Evolutionary conservation across 2,329 filamentous ascomycete genomes (phyloP), one percentile per base, ranked within the genome.

Genomic region (Pestalotiopsis sp.): DNA sequence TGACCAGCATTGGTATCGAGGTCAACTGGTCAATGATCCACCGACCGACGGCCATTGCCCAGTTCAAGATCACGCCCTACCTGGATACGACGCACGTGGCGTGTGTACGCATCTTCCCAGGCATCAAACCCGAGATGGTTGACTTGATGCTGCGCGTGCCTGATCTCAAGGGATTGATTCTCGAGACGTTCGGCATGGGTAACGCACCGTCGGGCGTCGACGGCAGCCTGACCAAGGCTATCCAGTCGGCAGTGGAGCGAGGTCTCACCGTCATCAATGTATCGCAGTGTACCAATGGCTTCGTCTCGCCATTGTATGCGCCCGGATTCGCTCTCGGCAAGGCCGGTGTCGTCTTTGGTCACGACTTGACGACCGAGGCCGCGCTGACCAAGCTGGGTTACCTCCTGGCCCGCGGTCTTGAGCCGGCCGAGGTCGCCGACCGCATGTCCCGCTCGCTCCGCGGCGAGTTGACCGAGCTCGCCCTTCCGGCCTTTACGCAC

Each of bases 171-270:
- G 95, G 95, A 1, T 85, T 97, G 64, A 90, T 98, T 52, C 87
- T 98, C 58, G 94, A 97, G 82, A 97, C 94, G 0, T 97, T 97
- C 79, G 95, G 95, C 69, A 94, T 96, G 78, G 95, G 95, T 68
- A 98, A 97, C 81, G 92, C 95, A 12, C 95, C 95, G 2, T 92
- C 92, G 52, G 94, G 94, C 38, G 87, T 91, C 62, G 93, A 96
- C 77, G 93, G 93, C 68, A 90, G 89, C 65, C 87, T 97, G 78
- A 94, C 92, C 17, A 90, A 90, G 67, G 92, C 95, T 63, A 90
- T 97, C 75, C 87, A 89, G 20, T 88, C 90, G 58, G 94, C 93
- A 25, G 93, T 97, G 56, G 85, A 91, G 76, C 89, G 94, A 69
- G 94, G 94, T 49, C 91, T 96, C 72, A 90, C 96, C 69, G 91